Evolutionary conservation across 257 asterid species (phyloP), one percentile per base, ranked within the genome.

Genomic region (Haberlea rhodopensis): DNA sequence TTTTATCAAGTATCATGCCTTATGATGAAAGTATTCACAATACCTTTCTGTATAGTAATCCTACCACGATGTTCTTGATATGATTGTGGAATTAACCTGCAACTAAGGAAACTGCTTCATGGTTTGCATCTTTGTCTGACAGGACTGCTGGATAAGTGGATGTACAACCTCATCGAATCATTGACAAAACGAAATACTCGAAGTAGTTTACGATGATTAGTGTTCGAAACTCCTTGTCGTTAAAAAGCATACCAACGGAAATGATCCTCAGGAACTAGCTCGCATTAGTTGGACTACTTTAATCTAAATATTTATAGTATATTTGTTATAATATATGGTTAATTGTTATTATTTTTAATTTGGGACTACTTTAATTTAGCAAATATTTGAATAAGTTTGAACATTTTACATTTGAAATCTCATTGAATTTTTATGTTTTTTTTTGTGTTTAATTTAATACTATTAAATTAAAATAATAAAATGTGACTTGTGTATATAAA

Each of bases 141-240:
- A 94, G 97, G 99, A 62, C 83, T 94, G 97, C 88, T 94, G 58
- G 97, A 90, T 76, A 84, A 78, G 84, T 94, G 99, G 97, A 87
- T 84, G 95, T 80, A 73, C 81, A 82, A 92, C 75, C 66, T 87
- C 64, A 67, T 90, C 62, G 97, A 87, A 78, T 80, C 86, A 40
- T 27, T 89, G 71, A 74, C 85, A 34, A 82, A 85, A 71, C 94
- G 90, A 28, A 81, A 77, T 15, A 60, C 87, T 40, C 76, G 85
- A 79, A 79, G 73, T 51, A 68, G 67, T 7, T 53, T 84, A 57
- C 86, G 90, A 62, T 88, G 82, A 88, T 40, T 54, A 18, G 49
- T 45, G 64, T 71, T 56, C 66, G 67, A 53, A 29, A 31, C 31
- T 56, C 18, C 65, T 29, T 21, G 31, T 52, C 73, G 40, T 56